Base-by-base conservation (phyloP, 306 rosid genomes). In the Pyrus communis region DNA sequence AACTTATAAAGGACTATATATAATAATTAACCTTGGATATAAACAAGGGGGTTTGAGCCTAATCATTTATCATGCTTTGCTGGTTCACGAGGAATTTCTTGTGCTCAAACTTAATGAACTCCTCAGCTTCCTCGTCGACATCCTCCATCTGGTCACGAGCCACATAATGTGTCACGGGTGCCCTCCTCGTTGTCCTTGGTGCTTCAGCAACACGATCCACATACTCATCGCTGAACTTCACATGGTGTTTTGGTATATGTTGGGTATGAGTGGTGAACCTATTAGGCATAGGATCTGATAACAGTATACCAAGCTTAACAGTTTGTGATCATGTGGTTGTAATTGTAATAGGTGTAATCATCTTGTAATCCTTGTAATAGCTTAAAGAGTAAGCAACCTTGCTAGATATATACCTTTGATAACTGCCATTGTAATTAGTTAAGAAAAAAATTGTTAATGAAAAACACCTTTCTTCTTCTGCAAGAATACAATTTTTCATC, bases 81-180 rank as follows among this genome's bases (percentile, higher is more conserved):
- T 82, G 79, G 46, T 71, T 67, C 6, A 71, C 1, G 12, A 68
- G 73, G 57, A 88, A 89, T 69, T 84, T 87, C 64, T 58, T 75
- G 45, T 95, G 93, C 85, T 89, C 91, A 1, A 49, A n/a, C 74
- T 73, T 77, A 52, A 92, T 86, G 65, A 95, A 92, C 3, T 83
- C 87, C 0, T 73, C 96, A 21, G 96, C 97, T 74, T 86, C 96
- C 52, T 83, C 66, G 38, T 94, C 79, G 7, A 93, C 86, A 30
- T 72, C 76, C 46, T 76, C 82, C 11, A 31, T 74, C 21, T 15
- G 55, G 60, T n/a, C 52, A 33, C 57, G 38, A 77, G 6, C 65
- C 52, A 23, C 38, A 43, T 67, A 61, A 17, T 57, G 75, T 13
- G 65, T 13, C 66, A 65, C 57, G 10, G 10, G 22, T 27, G 42